phyloP scores from a whole-genome alignment of 208 protist species.

The Leishmania tarentolae region DNA sequence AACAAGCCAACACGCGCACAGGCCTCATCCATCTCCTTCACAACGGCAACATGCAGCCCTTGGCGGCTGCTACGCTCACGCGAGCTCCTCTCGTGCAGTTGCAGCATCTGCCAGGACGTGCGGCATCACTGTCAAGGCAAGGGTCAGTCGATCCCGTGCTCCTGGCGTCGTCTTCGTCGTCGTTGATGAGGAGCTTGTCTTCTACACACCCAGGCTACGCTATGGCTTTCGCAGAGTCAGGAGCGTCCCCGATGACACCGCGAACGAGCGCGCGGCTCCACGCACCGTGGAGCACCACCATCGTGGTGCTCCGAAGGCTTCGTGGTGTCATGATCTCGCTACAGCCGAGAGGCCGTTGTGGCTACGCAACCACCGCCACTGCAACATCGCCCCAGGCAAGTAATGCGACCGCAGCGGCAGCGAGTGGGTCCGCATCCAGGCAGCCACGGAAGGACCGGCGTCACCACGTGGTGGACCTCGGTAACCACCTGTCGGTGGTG shows the following conservation, averaged over 20 bases:
- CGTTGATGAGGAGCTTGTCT: not conserved
- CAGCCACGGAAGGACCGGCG: not conserved
- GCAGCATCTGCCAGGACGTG: not conserved
- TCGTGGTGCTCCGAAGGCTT: not conserved
- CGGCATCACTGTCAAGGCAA: not conserved
- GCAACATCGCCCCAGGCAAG: not conserved
- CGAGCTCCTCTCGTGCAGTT: not conserved
- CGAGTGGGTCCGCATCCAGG: not conserved
- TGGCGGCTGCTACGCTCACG: not conserved
- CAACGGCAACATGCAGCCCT: not conserved
- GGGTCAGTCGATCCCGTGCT: not conserved
- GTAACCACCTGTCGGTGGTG: conserved; percentile 18
- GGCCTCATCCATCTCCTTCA: not conserved
- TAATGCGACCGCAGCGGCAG: not conserved
- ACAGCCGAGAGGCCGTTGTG: not conserved
- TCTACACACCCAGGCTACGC: not conserved
- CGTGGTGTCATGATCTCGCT: not conserved
- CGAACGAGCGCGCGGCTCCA: not conserved
- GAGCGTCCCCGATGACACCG: not conserved
- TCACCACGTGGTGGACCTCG: conserved; percentile 21
- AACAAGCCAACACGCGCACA: not conserved
- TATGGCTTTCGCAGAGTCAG: not conserved
- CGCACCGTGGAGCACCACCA: not conserved
- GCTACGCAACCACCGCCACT: conserved; percentile 2
- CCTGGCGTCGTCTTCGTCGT: not conserved